Evolutionary conservation across 805 yeast genomes (phyloP), one percentile per base, ranked within the genome.

Genomic region (Yarrowia porcina): DNA sequence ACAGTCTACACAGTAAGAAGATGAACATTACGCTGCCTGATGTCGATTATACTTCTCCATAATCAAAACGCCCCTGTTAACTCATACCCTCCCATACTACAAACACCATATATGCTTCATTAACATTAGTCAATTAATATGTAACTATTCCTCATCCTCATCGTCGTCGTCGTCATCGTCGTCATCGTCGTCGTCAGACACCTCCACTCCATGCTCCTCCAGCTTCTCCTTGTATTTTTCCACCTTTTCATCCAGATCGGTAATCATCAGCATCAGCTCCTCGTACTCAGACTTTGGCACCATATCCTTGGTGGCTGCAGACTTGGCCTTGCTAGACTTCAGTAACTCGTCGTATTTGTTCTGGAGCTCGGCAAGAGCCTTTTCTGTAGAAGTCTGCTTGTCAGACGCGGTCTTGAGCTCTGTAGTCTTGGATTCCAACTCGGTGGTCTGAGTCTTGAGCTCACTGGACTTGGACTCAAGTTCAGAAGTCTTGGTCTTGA

Each of bases 181-280:
- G 1, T 82, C 88, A 0, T 79, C 85, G 0, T 84, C 90, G 25
- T 86, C 91, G 62, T 87, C 93, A 52, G 89, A 84, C 5, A 90
- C 85, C 1, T 81, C 86, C 60, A 80, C 83, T 0, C 89, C 90
- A 4, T 84, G 69, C 0, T 71, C 75, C 63, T 76, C 77, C 38
- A 87, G 77, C 64, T 76, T 79, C 7, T 73, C 69, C 69, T 86
- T 86, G 71, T 89, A 86, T 65, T 78, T 78, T 30, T 79, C 76
- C 64, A 83, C 83, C 66, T 81, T 83, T 56, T 87, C 90, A 64
- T 90, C 96, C 67, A 90, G 75, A 49, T 89, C 96, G 18, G 88
- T 82, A 72, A 91, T 83, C 18, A 91, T 75, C 23, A 90, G 74
- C 84, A 90, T 81, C 68, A 90, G 73, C 66, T 89, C 96, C 68